phyloP scores from a whole-genome alignment of 306 rosid species.

The Gillenia trifoliata region DNA sequence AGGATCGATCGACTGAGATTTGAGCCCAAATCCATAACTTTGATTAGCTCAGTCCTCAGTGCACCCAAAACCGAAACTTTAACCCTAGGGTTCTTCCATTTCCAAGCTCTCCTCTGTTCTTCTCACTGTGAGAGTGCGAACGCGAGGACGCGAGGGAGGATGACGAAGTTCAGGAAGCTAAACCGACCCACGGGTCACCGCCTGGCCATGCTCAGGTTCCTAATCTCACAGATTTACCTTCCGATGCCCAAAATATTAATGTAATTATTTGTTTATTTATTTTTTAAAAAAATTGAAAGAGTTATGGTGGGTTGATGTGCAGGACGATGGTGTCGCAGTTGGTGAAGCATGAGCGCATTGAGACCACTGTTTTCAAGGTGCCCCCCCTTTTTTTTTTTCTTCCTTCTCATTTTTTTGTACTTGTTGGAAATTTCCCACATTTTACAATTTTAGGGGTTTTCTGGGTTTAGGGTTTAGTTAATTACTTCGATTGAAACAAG shows the following conservation, averaged over 20 bases:
- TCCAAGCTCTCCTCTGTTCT: background rate
- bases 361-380: conserved; percentile 94
- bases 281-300: background rate
- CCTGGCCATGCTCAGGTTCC: conserved; percentile 81
- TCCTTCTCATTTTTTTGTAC: background rate
- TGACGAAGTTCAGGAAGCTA: conserved; percentile 91
- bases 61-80: too few species aligned
- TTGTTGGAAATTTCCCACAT: background rate
- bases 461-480: background rate
- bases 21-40: too few species aligned
- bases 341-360: conserved; percentile 95
- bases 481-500: background rate
- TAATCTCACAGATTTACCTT: background rate
- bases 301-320: background rate
- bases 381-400: too few species aligned
- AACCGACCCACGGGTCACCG: conserved; percentile 73
- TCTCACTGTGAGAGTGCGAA: background rate
- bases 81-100: conserved; percentile 15
- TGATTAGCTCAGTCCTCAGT: too few species aligned
- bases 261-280: background rate
- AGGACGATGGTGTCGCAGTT: conserved; percentile 96
- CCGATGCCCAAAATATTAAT: background rate
- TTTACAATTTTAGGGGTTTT: background rate
- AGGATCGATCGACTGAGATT: too few species aligned
- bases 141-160: conserved; percentile 6